These are phyloP conservation scores for Phytophthora nicotianae DNA, from an alignment of 352 stramenopile genomes.

Conservation along the genomic window DNA sequence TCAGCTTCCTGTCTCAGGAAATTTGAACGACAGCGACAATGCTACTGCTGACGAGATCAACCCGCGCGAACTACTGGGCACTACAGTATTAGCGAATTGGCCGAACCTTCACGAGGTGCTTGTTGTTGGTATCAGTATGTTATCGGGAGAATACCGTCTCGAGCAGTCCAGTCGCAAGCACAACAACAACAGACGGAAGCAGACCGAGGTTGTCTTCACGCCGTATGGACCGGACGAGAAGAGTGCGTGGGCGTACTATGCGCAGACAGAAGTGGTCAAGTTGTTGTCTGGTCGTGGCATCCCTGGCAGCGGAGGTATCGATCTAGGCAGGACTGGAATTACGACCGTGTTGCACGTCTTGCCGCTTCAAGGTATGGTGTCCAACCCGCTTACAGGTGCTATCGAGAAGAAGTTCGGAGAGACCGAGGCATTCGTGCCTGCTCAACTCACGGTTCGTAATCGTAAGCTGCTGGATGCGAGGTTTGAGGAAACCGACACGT, in stretches of 20 bases:
- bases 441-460: slow-evolving; percentile 95
- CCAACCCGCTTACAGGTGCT: slow-evolving; percentile 92
- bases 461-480: slow-evolving; percentile 93
- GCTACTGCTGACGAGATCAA: slow-evolving; percentile 34
- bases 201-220: slow-evolving; percentile 45
- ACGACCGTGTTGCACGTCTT: slow-evolving; percentile 79
- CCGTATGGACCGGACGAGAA: slow-evolving; percentile 59
- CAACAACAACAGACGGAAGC: slow-evolving; percentile 23
- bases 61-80: slow-evolving; percentile 56
- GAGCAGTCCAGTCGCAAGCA: slow-evolving; percentile 31
- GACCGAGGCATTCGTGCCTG: slow-evolving; percentile 94
- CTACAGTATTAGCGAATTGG: slow-evolving; percentile 96
- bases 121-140: slow-evolving; percentile 78
- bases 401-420: slow-evolving; percentile 96
- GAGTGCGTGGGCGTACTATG: slow-evolving; percentile 69
- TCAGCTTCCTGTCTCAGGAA: slow-evolving; percentile 43
- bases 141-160: slow-evolving; percentile 66
- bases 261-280: slow-evolving; percentile 68
- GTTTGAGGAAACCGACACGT: slow-evolving; percentile 89
- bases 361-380: slow-evolving; percentile 93
- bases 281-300: slow-evolving; percentile 75
- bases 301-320: slow-evolving; percentile 91
- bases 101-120: slow-evolving; percentile 97
- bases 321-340: slow-evolving; percentile 90
- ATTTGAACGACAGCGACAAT: slow-evolving; percentile 25